Percentiles rank a stretch among this genome's conserved stretches.
Evolutionary conservation across 1,139 yeast species (phyloP).

Genomic region (Meyerozyma elateridarum): DNA sequence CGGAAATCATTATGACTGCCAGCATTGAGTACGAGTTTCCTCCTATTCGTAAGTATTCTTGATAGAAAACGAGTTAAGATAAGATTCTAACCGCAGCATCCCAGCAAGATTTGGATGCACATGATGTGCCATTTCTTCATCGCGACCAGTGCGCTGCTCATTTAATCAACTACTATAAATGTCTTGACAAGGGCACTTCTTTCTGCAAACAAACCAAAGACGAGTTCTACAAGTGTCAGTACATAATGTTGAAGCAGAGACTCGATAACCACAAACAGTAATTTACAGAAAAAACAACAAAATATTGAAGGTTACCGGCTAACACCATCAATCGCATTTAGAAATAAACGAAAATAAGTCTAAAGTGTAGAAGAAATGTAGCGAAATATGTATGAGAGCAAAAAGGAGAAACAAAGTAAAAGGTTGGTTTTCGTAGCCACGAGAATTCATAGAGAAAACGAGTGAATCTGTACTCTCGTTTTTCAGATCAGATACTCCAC

Average conservation of each 20-base stretch:
- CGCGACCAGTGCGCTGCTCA: conserved; percentile 47
- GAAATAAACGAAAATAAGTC: not conserved
- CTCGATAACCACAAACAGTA: conserved; percentile 23
- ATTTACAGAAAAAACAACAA: conserved; percentile 7
- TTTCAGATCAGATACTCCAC: no score
- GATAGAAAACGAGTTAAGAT: not conserved
- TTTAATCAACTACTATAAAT: conserved; percentile 41
- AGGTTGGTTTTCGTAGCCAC: conserved; percentile 1
- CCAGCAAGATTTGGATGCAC: conserved; percentile 39
- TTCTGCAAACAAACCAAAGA: conserved; percentile 41
- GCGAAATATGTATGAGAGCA: no score
- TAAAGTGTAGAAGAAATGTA: not conserved
- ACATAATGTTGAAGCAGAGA: conserved; percentile 41
- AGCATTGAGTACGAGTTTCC: conserved; percentile 14
- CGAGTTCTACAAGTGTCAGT: conserved; percentile 46
- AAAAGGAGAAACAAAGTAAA: not conserved
- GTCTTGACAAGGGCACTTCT: conserved; percentile 44
- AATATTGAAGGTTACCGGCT: no score
- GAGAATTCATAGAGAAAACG: not conserved
- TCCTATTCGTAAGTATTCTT: conserved; percentile 13
- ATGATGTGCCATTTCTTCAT: conserved; percentile 42
- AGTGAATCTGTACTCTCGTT: no score
- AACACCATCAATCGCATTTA: not conserved
- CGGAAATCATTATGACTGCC: conserved; percentile 12
- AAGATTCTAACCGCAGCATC: conserved; percentile 26